Evolutionary conservation across 805 yeast species (phyloP).

Genomic region (Kazachstania viticola): DNA sequence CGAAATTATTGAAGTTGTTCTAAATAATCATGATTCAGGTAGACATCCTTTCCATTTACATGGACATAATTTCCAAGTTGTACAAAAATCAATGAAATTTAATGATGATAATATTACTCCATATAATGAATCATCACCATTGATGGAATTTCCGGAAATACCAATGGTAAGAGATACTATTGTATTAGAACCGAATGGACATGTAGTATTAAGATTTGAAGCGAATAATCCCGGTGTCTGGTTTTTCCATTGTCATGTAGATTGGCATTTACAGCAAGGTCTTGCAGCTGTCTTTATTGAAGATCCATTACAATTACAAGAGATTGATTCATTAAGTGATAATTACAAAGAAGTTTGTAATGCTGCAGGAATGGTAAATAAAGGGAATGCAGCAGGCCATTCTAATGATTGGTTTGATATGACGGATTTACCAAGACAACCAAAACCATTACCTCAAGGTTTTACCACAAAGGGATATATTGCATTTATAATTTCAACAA

Average conservation of each 20-base stretch:
- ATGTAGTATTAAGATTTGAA: constrained; percentile 55
- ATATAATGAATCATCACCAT: constrained; percentile 36
- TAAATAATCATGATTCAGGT: constrained; percentile 72
- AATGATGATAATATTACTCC: constrained; percentile 40
- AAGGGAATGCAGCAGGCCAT: constrained; percentile 71
- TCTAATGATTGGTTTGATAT: constrained; percentile 43
- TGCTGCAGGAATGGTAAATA: constrained; percentile 32
- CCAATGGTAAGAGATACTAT: constrained; percentile 68
- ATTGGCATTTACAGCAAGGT: constrained; percentile 79
- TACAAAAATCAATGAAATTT: constrained; percentile 39
- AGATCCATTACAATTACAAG: constrained; percentile 47
- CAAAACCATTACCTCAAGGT: constrained; percentile 53
- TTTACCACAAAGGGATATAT: constrained; percentile 61
- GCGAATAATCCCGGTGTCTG: constrained; percentile 90
- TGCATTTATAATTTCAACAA: constrained; percentile 44
- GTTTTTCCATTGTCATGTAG: constrained; percentile 89
- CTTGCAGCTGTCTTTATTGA: constrained; percentile 61
- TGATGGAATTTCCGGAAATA: constrained; percentile 37
- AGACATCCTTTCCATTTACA: constrained; percentile 74
- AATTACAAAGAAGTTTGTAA: constrained; percentile 42
- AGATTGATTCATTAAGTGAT: constrained; percentile 32
- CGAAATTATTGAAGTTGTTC: constrained; percentile 61
- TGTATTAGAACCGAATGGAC: constrained; percentile 54
- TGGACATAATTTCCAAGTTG: constrained; percentile 59
- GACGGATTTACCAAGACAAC: constrained; percentile 49